phyloP scores from a whole-genome alignment of 768 basidiomycete genomes.

The Suillus discolor region DNA sequence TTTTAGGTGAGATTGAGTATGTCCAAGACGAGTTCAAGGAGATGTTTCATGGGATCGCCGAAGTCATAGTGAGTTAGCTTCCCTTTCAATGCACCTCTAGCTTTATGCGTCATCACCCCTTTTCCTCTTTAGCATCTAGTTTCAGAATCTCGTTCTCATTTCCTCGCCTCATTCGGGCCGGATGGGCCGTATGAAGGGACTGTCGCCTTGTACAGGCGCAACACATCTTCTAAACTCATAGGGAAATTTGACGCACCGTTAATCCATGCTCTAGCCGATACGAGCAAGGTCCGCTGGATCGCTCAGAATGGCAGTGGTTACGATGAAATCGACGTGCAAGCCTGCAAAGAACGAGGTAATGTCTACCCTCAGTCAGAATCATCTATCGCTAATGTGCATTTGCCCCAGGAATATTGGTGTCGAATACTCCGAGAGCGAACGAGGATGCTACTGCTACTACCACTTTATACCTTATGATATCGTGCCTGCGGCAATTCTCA shows the following conservation, averaged over 20 bases:
- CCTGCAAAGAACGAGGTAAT: conserved; percentile 68
- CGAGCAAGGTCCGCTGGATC: conserved; percentile 68
- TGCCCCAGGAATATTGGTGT: conserved; percentile 64
- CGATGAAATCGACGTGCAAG: conserved; percentile 76
- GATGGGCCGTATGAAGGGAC: conserved; percentile 74
- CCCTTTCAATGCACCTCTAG: background rate
- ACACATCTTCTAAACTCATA: conserved; percentile 59
- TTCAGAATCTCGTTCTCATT: conserved; percentile 60
- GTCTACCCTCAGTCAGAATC: conserved; percentile 5
- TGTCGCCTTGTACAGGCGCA: conserved; percentile 76
- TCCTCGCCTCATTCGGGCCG: conserved; percentile 58
- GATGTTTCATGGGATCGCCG: conserved; percentile 63
- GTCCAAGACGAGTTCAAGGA: conserved; percentile 68
- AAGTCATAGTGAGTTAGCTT: conserved; percentile 62
- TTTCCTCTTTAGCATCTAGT: conserved; percentile 44
- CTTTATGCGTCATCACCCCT: background rate
- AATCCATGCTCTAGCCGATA: conserved; percentile 59
- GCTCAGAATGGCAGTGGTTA: conserved; percentile 90
- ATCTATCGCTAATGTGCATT: background rate
- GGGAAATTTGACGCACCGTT: conserved; percentile 80
- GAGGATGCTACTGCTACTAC: conserved; percentile 87
- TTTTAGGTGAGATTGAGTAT: conserved; percentile 70
- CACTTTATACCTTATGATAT: conserved; percentile 75
- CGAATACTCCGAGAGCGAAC: conserved; percentile 84
- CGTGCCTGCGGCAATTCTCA: conserved; percentile 71